These are phyloP conservation scores for Cyclotella cryptica DNA, from an alignment of 108 stramenopile genomes.

Conservation along the genomic window DNA sequence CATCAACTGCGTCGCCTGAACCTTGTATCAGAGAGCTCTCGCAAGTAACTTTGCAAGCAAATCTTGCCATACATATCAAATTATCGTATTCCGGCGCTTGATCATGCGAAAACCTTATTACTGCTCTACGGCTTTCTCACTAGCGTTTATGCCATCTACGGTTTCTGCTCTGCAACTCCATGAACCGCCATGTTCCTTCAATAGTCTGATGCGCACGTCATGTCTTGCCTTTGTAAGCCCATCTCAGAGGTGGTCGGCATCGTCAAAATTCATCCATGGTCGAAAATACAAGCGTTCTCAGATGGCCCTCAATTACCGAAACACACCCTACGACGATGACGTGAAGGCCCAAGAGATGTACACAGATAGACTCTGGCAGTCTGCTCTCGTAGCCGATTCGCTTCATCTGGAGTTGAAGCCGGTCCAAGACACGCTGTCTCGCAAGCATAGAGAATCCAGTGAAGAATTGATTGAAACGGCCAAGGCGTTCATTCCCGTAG, in stretches of 20 bases:
- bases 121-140: neutral
- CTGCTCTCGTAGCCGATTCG: slow-evolving; percentile 15
- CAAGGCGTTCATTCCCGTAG: slow-evolving; percentile 40
- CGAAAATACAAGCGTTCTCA: neutral
- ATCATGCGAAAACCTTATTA: too few species aligned
- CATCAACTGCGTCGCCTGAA: too few species aligned
- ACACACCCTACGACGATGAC: slow-evolving; percentile 6
- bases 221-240: too few species aligned
- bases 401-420: neutral
- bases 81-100: too few species aligned
- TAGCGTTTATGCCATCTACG: neutral
- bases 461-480: slow-evolving; percentile 33
- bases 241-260: too few species aligned
- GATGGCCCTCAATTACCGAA: slow-evolving; percentile 2
- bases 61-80: too few species aligned
- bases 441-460: neutral
- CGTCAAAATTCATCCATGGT: too few species aligned
- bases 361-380: slow-evolving; percentile 34
- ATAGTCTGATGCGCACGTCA: too few species aligned
- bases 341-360: slow-evolving; percentile 1
- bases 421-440: neutral
- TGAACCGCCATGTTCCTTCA: too few species aligned
- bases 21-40: too few species aligned
- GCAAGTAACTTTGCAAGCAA: too few species aligned
- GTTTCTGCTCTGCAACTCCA: neutral